A percentile compares a stretch with the other conserved stretches of the same genome.
phyloP scores from a whole-genome alignment of 2,329 filamentous ascomycete genomes.

The Fusarium devonianum region DNA sequence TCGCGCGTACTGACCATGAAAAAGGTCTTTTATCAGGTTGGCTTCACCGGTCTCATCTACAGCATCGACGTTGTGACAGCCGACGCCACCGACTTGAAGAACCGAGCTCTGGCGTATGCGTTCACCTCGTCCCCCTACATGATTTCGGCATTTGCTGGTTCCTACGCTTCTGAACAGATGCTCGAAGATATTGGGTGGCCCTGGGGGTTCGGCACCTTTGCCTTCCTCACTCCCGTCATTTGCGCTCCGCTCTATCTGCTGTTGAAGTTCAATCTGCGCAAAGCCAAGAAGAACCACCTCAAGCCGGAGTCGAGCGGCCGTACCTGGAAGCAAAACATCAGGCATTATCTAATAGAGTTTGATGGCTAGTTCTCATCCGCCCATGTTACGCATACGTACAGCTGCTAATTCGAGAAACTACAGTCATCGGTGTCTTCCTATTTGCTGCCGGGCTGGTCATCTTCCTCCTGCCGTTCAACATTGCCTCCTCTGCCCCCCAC shows the following conservation, averaged over 20 bases:
- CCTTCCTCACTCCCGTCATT: constrained; percentile 49
- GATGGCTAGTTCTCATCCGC: constrained; percentile 5
- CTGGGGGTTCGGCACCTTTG: constrained; percentile 65
- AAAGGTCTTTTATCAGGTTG: constrained; percentile 67
- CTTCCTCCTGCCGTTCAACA: constrained; percentile 20
- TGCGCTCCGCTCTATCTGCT: not conserved
- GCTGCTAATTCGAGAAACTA: no score
- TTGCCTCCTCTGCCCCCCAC: constrained; percentile 16
- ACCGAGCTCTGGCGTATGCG: constrained; percentile 47
- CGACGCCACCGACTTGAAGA: constrained; percentile 58
- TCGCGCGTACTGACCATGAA: not conserved
- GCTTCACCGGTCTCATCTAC: constrained; percentile 65
- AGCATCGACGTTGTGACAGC: constrained; percentile 69
- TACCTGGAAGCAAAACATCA: not conserved
- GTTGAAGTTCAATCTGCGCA: constrained; percentile 1
- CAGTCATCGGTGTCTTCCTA: constrained; percentile 1
- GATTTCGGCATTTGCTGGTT: constrained; percentile 57
- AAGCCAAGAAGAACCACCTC: constrained; percentile 12
- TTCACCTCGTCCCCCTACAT: constrained; percentile 52
- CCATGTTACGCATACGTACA: no score
- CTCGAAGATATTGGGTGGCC: constrained; percentile 46
- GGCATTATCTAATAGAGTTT: constrained; percentile 20
- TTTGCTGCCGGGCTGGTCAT: constrained; percentile 14
- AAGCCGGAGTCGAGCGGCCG: constrained; percentile 6
- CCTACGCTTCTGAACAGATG: constrained; percentile 65